phyloP scores from a whole-genome alignment of 139 green algal genomes.

The Chlorella vulgaris region DNA sequence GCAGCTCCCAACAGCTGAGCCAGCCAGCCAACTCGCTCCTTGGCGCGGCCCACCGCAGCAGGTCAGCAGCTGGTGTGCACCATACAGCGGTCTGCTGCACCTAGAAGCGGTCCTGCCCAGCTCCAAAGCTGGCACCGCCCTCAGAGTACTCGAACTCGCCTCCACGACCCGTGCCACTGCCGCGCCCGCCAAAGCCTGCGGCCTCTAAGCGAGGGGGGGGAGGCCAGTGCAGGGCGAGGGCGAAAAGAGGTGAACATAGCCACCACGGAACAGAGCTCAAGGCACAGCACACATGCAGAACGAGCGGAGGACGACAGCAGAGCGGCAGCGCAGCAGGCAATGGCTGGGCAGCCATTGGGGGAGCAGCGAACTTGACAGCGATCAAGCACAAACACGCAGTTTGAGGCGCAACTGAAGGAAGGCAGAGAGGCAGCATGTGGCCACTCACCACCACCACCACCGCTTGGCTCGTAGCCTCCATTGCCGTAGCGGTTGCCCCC shows the following conservation, averaged over 20 bases:
- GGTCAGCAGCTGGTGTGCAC: too few relatives aligned
- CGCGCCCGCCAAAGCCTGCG: constrained; percentile 5
- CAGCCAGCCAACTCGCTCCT: too few relatives aligned
- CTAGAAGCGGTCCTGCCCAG: constrained; percentile 43
- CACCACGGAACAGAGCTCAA: too few relatives aligned
- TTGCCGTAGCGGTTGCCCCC: constrained; percentile 6
- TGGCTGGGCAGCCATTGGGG: too few relatives aligned
- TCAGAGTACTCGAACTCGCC: constrained; percentile 41
- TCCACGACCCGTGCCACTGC: constrained; percentile 19
- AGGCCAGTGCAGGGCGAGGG: too few relatives aligned
- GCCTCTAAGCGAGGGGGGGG: background rate
- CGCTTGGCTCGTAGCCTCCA: background rate
- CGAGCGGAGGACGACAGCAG: too few relatives aligned
- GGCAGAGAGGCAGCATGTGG: background rate
- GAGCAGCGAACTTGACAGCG: too few relatives aligned
- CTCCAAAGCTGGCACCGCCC: background rate
- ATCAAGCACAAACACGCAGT: background rate
- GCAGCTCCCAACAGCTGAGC: too few relatives aligned
- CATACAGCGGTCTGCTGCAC: background rate
- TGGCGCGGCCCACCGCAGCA: too few relatives aligned
- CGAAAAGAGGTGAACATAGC: too few relatives aligned
- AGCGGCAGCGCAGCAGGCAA: too few relatives aligned
- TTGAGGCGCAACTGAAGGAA: background rate
- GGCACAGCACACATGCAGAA: too few relatives aligned
- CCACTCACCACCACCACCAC: background rate